These are phyloP conservation scores for Stephanodiscus triporus DNA, from an alignment of 108 stramenopile species.

Conservation along the genomic window DNA sequence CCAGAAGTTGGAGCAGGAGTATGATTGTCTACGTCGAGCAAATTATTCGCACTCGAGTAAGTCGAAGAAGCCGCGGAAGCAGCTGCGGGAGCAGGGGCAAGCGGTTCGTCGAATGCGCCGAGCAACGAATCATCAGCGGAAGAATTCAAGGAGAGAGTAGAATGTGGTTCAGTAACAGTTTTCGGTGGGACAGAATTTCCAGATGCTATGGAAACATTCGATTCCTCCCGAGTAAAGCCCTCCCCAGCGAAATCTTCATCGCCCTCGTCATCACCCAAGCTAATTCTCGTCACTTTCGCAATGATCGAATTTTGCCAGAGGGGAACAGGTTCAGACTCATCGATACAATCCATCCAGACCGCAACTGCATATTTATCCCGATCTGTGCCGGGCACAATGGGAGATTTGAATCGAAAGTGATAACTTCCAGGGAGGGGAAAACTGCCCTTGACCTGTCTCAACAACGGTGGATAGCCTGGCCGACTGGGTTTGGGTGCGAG, in stretches of 20 bases:
- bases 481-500: conserved; percentile 82
- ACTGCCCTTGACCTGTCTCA: conserved; percentile 78
- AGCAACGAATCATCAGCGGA: conserved; percentile 45
- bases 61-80: conserved; percentile 24
- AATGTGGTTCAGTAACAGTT: not conserved
- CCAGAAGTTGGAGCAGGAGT: conserved; percentile 39
- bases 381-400: conserved; percentile 79
- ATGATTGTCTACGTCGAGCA: conserved; percentile 49
- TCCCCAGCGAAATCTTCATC: conserved; percentile 51
- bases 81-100: conserved; percentile 41
- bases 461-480: conserved; percentile 73
- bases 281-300: conserved; percentile 80
- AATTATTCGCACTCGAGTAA: conserved; percentile 38
- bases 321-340: conserved; percentile 74
- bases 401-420: conserved; percentile 97
- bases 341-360: conserved; percentile 90
- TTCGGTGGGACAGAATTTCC: conserved; percentile 23
- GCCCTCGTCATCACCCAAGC: conserved; percentile 72
- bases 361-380: conserved; percentile 80
- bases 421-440: conserved; percentile 94
- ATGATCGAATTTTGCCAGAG: conserved; percentile 75
- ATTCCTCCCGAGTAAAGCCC: conserved; percentile 24
- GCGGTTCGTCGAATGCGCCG: conserved; percentile 63
- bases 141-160: conserved; percentile 23
- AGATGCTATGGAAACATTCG: conserved; percentile 41